These are phyloP conservation scores for Neoboletus subvelutipes DNA, from an alignment of 768 basidiomycete genomes.

Conservation along the genomic window DNA sequence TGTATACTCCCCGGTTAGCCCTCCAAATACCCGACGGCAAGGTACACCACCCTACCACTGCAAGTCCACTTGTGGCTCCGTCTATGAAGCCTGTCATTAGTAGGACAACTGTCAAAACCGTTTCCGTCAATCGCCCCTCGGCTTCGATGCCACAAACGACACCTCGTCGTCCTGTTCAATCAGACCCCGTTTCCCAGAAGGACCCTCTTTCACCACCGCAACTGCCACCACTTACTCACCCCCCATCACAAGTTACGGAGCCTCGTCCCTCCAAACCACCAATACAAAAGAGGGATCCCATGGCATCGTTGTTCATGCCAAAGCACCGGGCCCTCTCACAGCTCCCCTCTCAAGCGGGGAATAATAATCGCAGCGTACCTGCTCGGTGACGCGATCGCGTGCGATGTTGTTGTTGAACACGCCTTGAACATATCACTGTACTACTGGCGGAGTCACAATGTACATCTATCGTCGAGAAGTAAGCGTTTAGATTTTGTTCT, in stretches of 20 bases:
- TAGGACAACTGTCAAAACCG: conserved; percentile 54
- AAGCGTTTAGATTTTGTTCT: conserved; percentile 3
- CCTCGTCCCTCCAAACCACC: conserved; percentile 38
- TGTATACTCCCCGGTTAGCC: conserved; percentile 53
- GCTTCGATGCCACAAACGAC: conserved; percentile 10
- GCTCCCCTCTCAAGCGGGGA: conserved; percentile 38
- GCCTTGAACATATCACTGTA: neutral
- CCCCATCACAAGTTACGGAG: conserved; percentile 24
- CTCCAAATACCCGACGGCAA: conserved; percentile 53
- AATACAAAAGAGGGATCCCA: conserved; percentile 59
- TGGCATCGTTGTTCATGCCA: conserved; percentile 65
- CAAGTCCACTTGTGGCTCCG: conserved; percentile 36
- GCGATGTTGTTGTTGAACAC: neutral
- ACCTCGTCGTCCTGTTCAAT: conserved; percentile 35
- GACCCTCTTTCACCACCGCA: conserved; percentile 32
- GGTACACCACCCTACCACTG: conserved; percentile 37
- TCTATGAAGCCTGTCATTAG: conserved; percentile 31
- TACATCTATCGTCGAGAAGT: conserved; percentile 7
- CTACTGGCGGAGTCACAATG: neutral
- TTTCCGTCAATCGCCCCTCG: conserved; percentile 40
- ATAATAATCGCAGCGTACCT: conserved; percentile 21
- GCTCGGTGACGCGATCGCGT: conserved; percentile 16
- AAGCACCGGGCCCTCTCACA: conserved; percentile 69
- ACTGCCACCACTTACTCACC: conserved; percentile 8
- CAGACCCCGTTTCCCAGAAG: conserved; percentile 12